Evolutionary conservation across 2,329 filamentous ascomycete genomes (phyloP), one percentile per base, ranked within the genome.

Genomic region (Parastagonospora avenae): DNA sequence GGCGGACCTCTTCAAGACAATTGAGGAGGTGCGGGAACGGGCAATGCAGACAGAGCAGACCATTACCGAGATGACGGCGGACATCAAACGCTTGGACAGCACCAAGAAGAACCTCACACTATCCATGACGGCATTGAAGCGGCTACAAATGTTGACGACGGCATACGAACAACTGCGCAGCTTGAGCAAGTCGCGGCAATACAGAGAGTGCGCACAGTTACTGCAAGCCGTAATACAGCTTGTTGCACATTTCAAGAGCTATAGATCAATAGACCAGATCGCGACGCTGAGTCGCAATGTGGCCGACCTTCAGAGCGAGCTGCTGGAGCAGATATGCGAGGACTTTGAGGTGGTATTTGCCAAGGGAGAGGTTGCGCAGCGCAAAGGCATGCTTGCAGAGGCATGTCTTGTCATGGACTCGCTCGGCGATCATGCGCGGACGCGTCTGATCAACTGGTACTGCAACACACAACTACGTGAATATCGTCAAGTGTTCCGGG

Each of bases 241-340:
- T 39, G 97, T 97, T 90, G 90, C 90, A 61, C 92, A 99, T 76
- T 99, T 99, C 82, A 96, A 96, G 77, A 95, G 91, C 74, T 99
- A 97, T 74, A 83, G 94, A 52, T 96, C 92, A 64, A 97, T 99
- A 63, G 93, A 97, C 71, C 94, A 99, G 80, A 97, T 99, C 70
- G 94, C 94, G 27, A 90, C 90, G 0, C 80, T 99, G 57, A 96
- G 91, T 70, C 86, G 91, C 44, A 96, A 95, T 65, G 94, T 99
- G 31, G 89, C 92, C 5, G 94, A 97, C 64, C 81, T 99, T 57
- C 94, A 99, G 77, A 82, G 92, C 53, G 92, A 97, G 73, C 77
- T 99, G 51, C 78, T 97, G 50, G 94, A 99, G 77, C 94, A 99
- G 75, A 89, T 99, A n/a, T 99, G 94, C 72, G 94, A 97, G 76